Percentiles rank a stretch among this genome's conserved stretches.
phyloP scores from a whole-genome alignment of 768 basidiomycete species.

The Rhizopogon rudus region DNA sequence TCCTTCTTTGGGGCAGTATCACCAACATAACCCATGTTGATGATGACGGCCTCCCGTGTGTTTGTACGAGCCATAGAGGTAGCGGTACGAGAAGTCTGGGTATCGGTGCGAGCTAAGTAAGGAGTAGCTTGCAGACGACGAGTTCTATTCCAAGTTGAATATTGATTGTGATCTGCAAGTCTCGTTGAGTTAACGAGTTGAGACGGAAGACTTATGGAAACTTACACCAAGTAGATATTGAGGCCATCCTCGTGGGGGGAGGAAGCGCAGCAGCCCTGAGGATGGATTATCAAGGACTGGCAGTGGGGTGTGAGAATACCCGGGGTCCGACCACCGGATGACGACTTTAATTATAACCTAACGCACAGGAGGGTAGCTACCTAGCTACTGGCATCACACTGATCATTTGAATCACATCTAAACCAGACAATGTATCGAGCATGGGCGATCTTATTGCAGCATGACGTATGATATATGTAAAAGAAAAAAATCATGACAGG shows the following conservation, averaged over 20 bases:
- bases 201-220: conserved; percentile 1
- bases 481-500: conserved; percentile 14
- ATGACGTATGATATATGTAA: conserved; percentile 9
- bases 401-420: too few relatives aligned
- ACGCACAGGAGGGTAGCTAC: too few relatives aligned
- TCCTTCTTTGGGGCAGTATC: conserved; percentile 37
- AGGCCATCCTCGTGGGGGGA: conserved; percentile 17
- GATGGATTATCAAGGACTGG: background rate
- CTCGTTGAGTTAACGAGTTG: conserved; percentile 3
- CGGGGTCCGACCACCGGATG: background rate
- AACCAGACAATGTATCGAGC: background rate
- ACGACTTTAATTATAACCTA: background rate
- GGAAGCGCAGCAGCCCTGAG: conserved; percentile 1
- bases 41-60: conserved; percentile 19
- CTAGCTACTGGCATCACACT: too few relatives aligned
- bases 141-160: conserved; percentile 55
- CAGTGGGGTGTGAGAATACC: conserved; percentile 2
- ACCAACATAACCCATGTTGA: conserved; percentile 17
- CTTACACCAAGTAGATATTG: conserved; percentile 37
- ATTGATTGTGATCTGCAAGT: conserved; percentile 41
- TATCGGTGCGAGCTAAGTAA: conserved; percentile 47
- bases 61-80: conserved; percentile 42
- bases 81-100: conserved; percentile 41
- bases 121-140: conserved; percentile 47
- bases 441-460: conserved; percentile 9